Percentiles rank a stretch among this genome's conserved stretches.
Evolutionary conservation across 2,329 filamentous ascomycete species (phyloP).

Genomic region (Metarhizium rileyi): DNA sequence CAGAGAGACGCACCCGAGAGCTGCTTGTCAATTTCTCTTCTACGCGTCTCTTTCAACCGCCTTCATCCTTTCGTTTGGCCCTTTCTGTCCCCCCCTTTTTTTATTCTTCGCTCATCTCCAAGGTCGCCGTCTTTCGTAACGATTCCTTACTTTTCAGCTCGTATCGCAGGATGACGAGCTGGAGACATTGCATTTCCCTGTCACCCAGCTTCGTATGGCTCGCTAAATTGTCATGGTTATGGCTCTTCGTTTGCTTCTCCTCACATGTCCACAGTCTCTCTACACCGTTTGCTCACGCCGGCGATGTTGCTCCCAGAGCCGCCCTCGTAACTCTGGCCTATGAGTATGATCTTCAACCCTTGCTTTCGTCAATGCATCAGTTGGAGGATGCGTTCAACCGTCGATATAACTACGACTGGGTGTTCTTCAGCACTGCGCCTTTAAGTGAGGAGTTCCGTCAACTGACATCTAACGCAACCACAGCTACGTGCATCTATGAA

Average conservation of each 20-base stretch:
- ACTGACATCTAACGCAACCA: constrained; percentile 56
- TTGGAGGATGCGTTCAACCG: constrained; percentile 53
- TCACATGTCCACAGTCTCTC: constrained; percentile 10
- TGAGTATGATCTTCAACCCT: constrained; percentile 20
- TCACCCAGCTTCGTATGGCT: constrained; percentile 3
- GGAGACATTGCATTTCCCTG: constrained; percentile 1
- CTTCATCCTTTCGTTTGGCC: background rate
- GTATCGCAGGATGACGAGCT: constrained; percentile 6
- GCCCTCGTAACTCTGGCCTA: constrained; percentile 22
- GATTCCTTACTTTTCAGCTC: constrained; percentile 10
- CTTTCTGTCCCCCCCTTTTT: background rate
- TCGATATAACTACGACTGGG: constrained; percentile 80
- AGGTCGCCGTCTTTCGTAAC: constrained; percentile 1
- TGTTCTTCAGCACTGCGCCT: constrained; percentile 75
- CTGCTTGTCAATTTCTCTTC: background rate
- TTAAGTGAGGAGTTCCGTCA: constrained; percentile 71
- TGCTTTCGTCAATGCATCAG: constrained; percentile 44
- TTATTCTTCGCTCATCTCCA: background rate
- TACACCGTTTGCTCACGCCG: constrained; percentile 6
- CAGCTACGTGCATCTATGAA: constrained; percentile 62
- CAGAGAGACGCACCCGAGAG: background rate
- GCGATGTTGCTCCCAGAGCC: constrained; percentile 19
- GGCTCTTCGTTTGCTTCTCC: constrained; percentile 2
- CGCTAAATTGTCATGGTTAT: constrained; percentile 6
- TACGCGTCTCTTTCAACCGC: background rate